Evolutionary conservation across 805 yeast genomes (phyloP).

Genomic region (Hanseniaspora lindneri): DNA sequence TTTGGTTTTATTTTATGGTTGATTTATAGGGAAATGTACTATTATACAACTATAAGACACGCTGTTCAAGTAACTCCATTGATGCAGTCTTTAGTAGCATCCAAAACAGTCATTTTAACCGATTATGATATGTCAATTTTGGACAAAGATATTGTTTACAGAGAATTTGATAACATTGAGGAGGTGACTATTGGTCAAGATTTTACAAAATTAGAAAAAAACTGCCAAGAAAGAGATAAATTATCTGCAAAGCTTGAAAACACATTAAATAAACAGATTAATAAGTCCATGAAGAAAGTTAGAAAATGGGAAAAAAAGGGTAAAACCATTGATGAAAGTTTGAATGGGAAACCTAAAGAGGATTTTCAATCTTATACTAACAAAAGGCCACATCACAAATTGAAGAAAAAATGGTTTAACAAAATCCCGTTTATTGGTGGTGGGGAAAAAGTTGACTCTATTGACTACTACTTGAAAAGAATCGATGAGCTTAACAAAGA

Average conservation of each 20-base stretch:
- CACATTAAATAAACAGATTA: slow-evolving; percentile 47
- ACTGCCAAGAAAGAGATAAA: slow-evolving; percentile 52
- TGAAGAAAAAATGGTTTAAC: slow-evolving; percentile 34
- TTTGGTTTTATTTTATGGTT: slow-evolving; percentile 55
- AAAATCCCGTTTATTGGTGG: slow-evolving; percentile 26
- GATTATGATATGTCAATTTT: slow-evolving; percentile 44
- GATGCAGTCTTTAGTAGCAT: slow-evolving; percentile 55
- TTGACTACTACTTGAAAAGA: slow-evolving; percentile 56
- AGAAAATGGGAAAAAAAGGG: slow-evolving; percentile 47
- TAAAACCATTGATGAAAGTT: slow-evolving; percentile 20
- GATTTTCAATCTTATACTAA: slow-evolving; percentile 53
- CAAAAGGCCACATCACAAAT: slow-evolving; percentile 74
- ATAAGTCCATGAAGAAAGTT: slow-evolving; percentile 47
- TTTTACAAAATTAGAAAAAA: slow-evolving; percentile 42
- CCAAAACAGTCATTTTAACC: slow-evolving; percentile 62
- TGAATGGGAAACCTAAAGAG: slow-evolving; percentile 39
- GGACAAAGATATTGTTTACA: slow-evolving; percentile 40
- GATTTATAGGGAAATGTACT: slow-evolving; percentile 63
- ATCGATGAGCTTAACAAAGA: slow-evolving; percentile 58
- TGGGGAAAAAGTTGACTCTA: slow-evolving; percentile 77
- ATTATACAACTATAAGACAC: slow-evolving; percentile 61
- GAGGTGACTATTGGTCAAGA: slow-evolving; percentile 56
- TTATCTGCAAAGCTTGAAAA: slow-evolving; percentile 51
- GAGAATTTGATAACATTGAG: slow-evolving; percentile 51
- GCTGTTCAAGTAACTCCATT: slow-evolving; percentile 61